Conservation (phyloP, 176 grass and related monocot species). For the Bolboschoenus planiculmis region DNA sequence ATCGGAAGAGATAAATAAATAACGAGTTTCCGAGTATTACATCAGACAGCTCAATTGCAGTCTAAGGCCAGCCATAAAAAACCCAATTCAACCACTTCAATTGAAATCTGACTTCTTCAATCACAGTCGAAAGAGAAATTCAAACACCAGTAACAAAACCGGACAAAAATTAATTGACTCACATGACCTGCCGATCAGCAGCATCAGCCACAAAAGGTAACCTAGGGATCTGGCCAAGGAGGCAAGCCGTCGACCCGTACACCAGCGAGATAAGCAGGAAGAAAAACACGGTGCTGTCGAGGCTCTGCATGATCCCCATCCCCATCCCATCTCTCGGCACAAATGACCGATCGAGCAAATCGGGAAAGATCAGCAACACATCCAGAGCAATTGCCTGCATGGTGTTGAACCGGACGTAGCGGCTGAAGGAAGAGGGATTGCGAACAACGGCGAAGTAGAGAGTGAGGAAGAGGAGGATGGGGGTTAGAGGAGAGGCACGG, state of each 20-base stretch:
- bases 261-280: conserved; percentile 69
- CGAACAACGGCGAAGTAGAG: conserved; percentile 90
- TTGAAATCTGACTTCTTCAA: neutral
- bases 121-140: neutral
- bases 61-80: neutral
- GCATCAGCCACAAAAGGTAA: conserved; percentile 81
- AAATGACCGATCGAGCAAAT: conserved; percentile 63
- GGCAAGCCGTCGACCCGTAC: conserved; percentile 64
- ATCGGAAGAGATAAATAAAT: neutral
- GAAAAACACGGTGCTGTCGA: conserved; percentile 83
- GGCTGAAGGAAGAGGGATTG: conserved; percentile 70
- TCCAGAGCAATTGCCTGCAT: conserved; percentile 95
- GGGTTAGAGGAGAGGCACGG: conserved; percentile 63
- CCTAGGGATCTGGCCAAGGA: conserved; percentile 65
- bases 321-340: conserved; percentile 37
- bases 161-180: conserved; percentile 18
- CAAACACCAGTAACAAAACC: neutral
- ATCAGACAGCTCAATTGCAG: neutral
- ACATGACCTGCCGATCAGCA: conserved; percentile 95
- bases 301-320: conserved; percentile 53
- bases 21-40: neutral
- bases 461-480: conserved; percentile 75
- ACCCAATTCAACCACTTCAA: neutral
- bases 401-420: conserved; percentile 92
- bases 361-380: conserved; percentile 80